Conservation (phyloP, 306 rosid species). For the Cicer yamashitae region DNA sequence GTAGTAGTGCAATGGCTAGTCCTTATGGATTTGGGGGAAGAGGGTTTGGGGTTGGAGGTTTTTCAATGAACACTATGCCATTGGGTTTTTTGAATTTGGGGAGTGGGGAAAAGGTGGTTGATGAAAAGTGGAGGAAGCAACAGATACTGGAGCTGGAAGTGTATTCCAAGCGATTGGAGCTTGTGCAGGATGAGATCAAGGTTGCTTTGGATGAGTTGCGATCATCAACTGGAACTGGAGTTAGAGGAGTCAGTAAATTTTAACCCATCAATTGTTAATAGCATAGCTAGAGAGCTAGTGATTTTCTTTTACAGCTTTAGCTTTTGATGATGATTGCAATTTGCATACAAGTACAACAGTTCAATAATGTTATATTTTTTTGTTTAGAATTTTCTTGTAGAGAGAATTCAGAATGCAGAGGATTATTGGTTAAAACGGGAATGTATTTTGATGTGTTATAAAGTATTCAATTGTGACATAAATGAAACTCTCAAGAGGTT, state of each 20-base stretch:
- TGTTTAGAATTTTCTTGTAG: conserved; percentile 1
- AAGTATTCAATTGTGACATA: background rate
- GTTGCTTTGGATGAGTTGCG: conserved; percentile 59
- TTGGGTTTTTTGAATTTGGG: conserved; percentile 41
- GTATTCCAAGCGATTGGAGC: conserved; percentile 71
- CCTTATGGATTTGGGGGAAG: conserved; percentile 47
- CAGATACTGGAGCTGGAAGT: conserved; percentile 74
- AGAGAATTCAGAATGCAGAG: background rate
- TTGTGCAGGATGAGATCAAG: conserved; percentile 74
- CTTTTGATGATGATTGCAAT: background rate
- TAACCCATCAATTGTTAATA: background rate
- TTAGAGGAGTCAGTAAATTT: conserved; percentile 15
- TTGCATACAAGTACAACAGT: background rate
- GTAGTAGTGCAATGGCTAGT: conserved; percentile 47
- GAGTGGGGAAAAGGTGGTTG: conserved; percentile 38
- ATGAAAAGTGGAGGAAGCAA: conserved; percentile 78
- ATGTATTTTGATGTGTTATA: background rate
- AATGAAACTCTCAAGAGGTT: background rate
- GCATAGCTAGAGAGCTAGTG: conserved; percentile 15
- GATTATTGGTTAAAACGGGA: background rate
- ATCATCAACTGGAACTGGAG: conserved; percentile 48
- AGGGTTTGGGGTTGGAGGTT: conserved; percentile 47
- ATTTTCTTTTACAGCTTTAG: conserved; percentile 5
- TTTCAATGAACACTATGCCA: conserved; percentile 35
- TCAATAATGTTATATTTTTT: background rate